Conservation (phyloP, 2,329 filamentous ascomycete genomes). For the Xylariaceae sp. region DNA sequence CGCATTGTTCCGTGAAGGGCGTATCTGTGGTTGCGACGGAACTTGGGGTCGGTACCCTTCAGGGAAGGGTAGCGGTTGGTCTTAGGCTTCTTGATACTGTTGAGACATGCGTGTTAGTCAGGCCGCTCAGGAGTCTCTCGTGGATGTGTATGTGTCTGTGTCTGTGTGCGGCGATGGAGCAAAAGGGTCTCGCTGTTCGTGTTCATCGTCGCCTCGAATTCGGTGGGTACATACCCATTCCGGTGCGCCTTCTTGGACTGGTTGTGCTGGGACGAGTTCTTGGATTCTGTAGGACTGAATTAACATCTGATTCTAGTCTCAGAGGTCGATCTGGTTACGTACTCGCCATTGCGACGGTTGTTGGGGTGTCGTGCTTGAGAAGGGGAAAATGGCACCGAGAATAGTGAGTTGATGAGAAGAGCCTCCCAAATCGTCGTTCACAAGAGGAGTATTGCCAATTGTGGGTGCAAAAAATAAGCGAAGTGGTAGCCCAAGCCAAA, state of each 20-base stretch:
- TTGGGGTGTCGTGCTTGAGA: constrained; percentile 23
- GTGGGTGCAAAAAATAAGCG: constrained; percentile 34
- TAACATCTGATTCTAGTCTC: constrained; percentile 20
- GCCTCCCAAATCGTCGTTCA: constrained; percentile 22
- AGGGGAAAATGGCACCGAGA: constrained; percentile 21
- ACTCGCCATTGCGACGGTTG: constrained; percentile 62
- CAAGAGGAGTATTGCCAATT: constrained; percentile 27
- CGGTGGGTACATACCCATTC: constrained; percentile 72
- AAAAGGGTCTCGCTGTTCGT: not conserved
- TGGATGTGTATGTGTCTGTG: not conserved
- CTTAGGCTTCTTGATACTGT: constrained; percentile 99
- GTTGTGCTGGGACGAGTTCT: constrained; percentile 99
- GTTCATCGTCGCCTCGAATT: constrained; percentile 2
- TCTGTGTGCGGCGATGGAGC: not conserved
- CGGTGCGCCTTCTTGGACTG: constrained; percentile 97
- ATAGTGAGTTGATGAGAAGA: constrained; percentile 24
- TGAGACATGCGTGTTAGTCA: constrained; percentile 17
- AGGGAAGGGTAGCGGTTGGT: constrained; percentile 98
- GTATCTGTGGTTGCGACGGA: constrained; percentile 99
- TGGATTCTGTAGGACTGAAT: constrained; percentile 67
- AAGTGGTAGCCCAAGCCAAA: constrained; percentile 22
- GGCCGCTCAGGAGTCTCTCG: not conserved
- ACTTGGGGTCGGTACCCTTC: constrained; percentile 99
- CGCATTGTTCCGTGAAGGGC: constrained; percentile 98
- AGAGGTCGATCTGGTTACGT: constrained; percentile 36